Evolutionary conservation across 345 rosid genomes (phyloP).

Genomic region (Brassica carinata): DNA sequence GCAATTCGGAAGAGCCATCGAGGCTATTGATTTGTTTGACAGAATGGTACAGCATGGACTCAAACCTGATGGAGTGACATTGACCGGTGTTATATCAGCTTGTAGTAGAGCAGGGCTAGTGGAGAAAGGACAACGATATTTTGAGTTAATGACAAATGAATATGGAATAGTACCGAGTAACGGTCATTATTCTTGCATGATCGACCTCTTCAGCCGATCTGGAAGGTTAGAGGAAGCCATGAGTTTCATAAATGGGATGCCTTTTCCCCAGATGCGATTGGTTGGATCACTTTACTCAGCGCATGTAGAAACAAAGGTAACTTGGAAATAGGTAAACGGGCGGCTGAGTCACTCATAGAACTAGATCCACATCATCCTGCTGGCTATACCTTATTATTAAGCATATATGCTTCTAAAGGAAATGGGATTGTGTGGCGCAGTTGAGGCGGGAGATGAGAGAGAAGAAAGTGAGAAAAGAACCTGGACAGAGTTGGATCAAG

Average conservation of each 20-base stretch:
- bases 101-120: slow-evolving; percentile 92
- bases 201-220: slow-evolving; percentile 84
- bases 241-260: slow-evolving; percentile 69
- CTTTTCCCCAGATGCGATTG: slow-evolving; percentile 78
- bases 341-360: slow-evolving; percentile 75
- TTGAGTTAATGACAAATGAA: slow-evolving; percentile 64
- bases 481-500: slow-evolving; percentile 94
- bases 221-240: slow-evolving; percentile 87
- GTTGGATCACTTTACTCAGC: slow-evolving; percentile 88
- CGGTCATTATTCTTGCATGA: slow-evolving; percentile 93
- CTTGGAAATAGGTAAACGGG: slow-evolving; percentile 79
- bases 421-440: slow-evolving; percentile 74
- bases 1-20: slow-evolving; percentile 78
- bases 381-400: slow-evolving; percentile 68
- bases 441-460: slow-evolving; percentile 70
- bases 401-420: slow-evolving; percentile 71
- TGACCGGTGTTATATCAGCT: slow-evolving; percentile 85
- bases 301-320: slow-evolving; percentile 72
- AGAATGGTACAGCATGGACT: slow-evolving; percentile 65
- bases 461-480: slow-evolving; percentile 76
- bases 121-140: slow-evolving; percentile 69
- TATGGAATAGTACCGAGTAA: slow-evolving; percentile 58
- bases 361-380: slow-evolving; percentile 84
- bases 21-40: slow-evolving; percentile 75
- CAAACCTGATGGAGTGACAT: slow-evolving; percentile 88